Base-by-base conservation (phyloP, 2,329 filamentous ascomycete species). In the Aschersonia sp. region DNA sequence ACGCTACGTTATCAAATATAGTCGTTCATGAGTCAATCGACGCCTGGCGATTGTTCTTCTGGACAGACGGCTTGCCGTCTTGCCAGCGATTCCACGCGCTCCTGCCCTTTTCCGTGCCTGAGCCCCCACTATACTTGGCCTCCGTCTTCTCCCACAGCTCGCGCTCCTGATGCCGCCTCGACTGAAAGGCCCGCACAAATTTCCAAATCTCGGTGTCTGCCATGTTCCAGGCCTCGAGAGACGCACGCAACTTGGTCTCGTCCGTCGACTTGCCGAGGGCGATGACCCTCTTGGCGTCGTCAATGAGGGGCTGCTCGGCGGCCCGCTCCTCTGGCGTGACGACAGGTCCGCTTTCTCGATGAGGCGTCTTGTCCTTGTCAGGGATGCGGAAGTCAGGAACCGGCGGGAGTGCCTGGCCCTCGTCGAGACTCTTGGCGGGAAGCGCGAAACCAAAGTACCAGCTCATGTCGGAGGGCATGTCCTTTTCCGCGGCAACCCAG, bases 361-460 rank as follows among this genome's bases (percentile, higher is more conserved):
- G 45, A 5, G 47, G 49, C 7, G 50, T 33, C 37, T 55, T 51
- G 42, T 47, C 43, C 4, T 52, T 49, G 41, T 47, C 53, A 29
- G 33, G 50, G 29, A 53, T 46, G n/a, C 57, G 57, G 40, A 55
- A 52, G 4, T 53, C 56, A 6, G 57, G 56, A 12, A 57, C 53
- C 9, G 59, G 57, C 22, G 55, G 55, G 14, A 45, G 32, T 7
- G 56, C 56, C 32, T 53, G 53, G 30, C 57, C 51, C 44, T 71
- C 68, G 41, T 72, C 63, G 4, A 74, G 69, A 9, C 68, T 66
- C 22, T 70, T 65, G 44, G 72, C 71, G 2, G 89, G 86, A 8
- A 96, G 73, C 11, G 73, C 70, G 63, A 97, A 97, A 47, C 90
- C 92, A 60, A 97, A 87, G 55, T 83, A 76, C 87, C 88, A 97